A percentile compares a stretch with the other conserved stretches of the same genome.
These are phyloP conservation scores for Suhomyces faveliae DNA, from an alignment of 805 yeast genomes.

Conservation along the genomic window DNA sequence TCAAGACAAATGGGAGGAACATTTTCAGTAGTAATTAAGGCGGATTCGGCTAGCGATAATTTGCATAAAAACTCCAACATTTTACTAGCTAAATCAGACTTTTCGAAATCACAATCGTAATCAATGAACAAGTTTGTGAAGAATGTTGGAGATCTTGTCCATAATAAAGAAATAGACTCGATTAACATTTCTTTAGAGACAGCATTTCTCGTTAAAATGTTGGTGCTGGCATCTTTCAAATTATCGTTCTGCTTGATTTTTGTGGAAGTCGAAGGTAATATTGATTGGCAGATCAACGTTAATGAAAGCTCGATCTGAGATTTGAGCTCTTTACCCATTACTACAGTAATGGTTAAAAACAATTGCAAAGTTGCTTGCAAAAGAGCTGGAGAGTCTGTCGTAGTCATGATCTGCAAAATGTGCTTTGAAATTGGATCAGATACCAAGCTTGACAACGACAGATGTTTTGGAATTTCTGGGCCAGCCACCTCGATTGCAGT, in stretches of 20 bases:
- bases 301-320: conserved; percentile 78
- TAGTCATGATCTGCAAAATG: conserved; percentile 74
- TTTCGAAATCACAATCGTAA: conserved; percentile 88
- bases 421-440: conserved; percentile 86
- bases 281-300: conserved; percentile 59
- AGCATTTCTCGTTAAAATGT: conserved; percentile 27
- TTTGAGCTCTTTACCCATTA: conserved; percentile 63
- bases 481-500: conserved; percentile 85
- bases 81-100: conserved; percentile 70
- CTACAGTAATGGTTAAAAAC: conserved; percentile 67
- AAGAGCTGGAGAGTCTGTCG: conserved; percentile 67
- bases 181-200: conserved; percentile 72
- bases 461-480: conserved; percentile 53
- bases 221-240: conserved; percentile 18
- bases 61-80: conserved; percentile 70
- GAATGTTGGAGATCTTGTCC: conserved; percentile 78
- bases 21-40: conserved; percentile 70
- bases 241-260: conserved; percentile 21
- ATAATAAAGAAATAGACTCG: conserved; percentile 77
- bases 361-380: conserved; percentile 74
- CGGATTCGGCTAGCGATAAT: conserved; percentile 83
- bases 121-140: conserved; percentile 75
- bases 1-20: conserved; percentile 95
- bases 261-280: conserved; percentile 36
- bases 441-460: conserved; percentile 62